Percentiles rank a stretch among this genome's conserved stretches.
phyloP scores from a whole-genome alignment of 2,329 filamentous ascomycete species.

The Berkeleyomyces basicola region DNA sequence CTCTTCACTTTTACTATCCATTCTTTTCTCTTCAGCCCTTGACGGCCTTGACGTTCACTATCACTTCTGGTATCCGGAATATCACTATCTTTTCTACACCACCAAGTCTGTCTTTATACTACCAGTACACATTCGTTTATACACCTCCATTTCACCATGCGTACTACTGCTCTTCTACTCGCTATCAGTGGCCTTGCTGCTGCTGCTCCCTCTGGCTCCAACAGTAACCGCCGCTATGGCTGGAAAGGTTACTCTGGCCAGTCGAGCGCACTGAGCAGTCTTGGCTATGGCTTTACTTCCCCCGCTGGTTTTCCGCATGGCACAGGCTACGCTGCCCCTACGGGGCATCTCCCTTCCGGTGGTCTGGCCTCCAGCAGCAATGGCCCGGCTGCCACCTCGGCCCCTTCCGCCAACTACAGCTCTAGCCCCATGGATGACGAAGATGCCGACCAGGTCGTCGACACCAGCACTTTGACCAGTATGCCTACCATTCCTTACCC shows the following conservation, averaged over 20 bases:
- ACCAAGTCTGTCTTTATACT: not conserved
- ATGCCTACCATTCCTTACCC: not conserved
- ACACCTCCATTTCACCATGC: not conserved
- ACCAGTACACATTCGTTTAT: not conserved
- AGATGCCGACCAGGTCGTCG: not conserved
- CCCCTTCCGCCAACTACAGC: not conserved
- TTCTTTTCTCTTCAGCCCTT: not conserved
- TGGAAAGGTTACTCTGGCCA: not conserved
- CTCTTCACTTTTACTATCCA: not conserved
- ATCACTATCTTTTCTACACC: not conserved
- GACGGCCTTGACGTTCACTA: not conserved
- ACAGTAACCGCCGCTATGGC: not conserved
- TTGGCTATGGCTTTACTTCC: not conserved
- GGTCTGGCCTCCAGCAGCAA: not conserved
- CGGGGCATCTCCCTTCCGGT: not conserved
- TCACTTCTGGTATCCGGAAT: not conserved
- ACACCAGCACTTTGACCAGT: not conserved
- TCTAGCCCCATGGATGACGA: not conserved
- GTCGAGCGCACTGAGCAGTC: not conserved
- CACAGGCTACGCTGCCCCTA: not conserved
- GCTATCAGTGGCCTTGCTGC: constrained; percentile 1
- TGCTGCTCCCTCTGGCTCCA: not conserved
- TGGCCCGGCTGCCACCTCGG: not conserved
- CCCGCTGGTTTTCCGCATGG: not conserved
- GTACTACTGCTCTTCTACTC: not conserved